Evolutionary conservation across 371 early-diverging fungal species (phyloP).

Genomic region (Massospora cicadina): DNA sequence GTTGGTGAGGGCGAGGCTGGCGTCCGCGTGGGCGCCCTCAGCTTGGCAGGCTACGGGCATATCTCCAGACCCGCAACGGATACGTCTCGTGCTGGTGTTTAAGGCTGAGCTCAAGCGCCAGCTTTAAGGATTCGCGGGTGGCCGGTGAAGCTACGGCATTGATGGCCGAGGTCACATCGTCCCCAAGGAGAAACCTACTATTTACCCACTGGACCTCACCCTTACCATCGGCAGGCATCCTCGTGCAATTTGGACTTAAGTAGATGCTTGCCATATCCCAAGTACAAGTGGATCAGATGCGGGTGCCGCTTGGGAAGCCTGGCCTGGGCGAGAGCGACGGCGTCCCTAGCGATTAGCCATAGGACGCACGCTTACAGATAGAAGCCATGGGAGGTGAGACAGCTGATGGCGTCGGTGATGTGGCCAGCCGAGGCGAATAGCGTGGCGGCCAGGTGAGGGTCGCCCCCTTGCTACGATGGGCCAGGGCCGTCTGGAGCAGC

Average conservation of each 20-base stretch:
- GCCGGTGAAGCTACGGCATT: neutral
- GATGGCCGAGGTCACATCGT: neutral
- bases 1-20: neutral
- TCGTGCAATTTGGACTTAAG: neutral
- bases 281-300: neutral
- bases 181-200: neutral
- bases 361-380: neutral
- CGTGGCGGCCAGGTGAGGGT: neutral
- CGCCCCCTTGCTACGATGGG: neutral
- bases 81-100: neutral
- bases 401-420: neutral
- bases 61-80: neutral
- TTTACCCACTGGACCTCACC: neutral
- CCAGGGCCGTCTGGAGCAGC: neutral
- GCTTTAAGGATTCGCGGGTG: neutral
- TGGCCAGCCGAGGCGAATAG: neutral
- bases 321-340: neutral
- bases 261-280: neutral
- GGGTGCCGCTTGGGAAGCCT: neutral
- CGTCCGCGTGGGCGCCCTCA: neutral
- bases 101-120: neutral
- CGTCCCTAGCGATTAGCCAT: neutral
- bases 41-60: neutral
- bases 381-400: neutral
- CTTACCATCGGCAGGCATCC: neutral